These are phyloP conservation scores for Turritis glabra DNA, from an alignment of 345 rosid species.

Conservation along the genomic window DNA sequence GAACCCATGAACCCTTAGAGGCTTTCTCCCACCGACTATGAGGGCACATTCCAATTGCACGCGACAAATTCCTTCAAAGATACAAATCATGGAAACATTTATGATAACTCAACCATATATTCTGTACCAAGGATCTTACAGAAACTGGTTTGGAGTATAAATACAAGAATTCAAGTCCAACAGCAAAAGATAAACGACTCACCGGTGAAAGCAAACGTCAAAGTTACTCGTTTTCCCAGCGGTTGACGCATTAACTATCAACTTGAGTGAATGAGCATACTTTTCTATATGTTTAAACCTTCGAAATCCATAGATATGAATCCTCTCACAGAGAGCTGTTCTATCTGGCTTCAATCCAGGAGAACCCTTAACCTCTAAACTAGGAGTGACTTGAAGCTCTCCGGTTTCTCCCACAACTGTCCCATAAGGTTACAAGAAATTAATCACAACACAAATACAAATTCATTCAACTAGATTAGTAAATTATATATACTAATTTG, in stretches of 20 bases:
- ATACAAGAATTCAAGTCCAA: background rate
- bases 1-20: conserved; percentile 71
- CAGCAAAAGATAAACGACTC: conserved; percentile 24
- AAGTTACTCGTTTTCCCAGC: conserved; percentile 40
- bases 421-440: background rate
- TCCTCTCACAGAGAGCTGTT: conserved; percentile 66
- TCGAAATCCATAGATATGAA: conserved; percentile 57
- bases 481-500: background rate
- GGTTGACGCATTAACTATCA: conserved; percentile 51
- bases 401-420: conserved; percentile 59
- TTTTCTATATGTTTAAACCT: conserved; percentile 63
- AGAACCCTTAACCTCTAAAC: conserved; percentile 53
- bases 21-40: conserved; percentile 76
- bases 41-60: conserved; percentile 79
- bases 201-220: conserved; percentile 92
- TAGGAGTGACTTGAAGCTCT: conserved; percentile 52
- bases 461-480: background rate
- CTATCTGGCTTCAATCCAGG: conserved; percentile 71
- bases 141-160: background rate
- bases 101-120: background rate
- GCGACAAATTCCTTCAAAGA: conserved; percentile 69
- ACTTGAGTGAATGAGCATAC: conserved; percentile 65
- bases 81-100: background rate
- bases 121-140: background rate
- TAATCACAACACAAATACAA: background rate